These are phyloP conservation scores for Salix dunnii DNA, from an alignment of 345 rosid species.

Conservation along the genomic window DNA sequence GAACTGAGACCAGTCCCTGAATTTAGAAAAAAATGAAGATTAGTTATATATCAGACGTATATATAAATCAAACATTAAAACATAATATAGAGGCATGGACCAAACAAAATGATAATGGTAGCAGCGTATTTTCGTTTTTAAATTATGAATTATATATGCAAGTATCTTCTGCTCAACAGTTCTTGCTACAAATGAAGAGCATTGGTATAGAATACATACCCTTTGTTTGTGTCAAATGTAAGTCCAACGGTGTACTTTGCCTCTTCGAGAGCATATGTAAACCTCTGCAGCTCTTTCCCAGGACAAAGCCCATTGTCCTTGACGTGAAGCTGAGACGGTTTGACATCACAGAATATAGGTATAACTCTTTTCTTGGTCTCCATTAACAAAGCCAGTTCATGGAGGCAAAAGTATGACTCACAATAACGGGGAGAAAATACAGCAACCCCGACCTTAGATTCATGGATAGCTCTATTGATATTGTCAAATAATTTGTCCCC, in stretches of 20 bases:
- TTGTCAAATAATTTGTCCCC: conserved; percentile 60
- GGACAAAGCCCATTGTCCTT: conserved; percentile 36
- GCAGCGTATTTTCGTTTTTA: neutral
- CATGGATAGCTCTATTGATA: conserved; percentile 48
- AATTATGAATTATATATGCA: neutral
- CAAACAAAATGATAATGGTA: neutral
- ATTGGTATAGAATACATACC: conserved; percentile 32
- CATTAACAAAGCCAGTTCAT: conserved; percentile 68
- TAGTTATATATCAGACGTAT: neutral
- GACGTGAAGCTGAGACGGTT: conserved; percentile 67
- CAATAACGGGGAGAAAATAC: conserved; percentile 80
- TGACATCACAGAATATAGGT: conserved; percentile 76
- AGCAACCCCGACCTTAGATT: conserved; percentile 59
- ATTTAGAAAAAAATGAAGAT: neutral
- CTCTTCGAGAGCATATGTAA: conserved; percentile 53
- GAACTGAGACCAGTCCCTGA: conserved; percentile 85
- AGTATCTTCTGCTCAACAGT: neutral
- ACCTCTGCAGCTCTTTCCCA: conserved; percentile 37
- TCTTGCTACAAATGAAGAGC: neutral
- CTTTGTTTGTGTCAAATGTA: conserved; percentile 57
- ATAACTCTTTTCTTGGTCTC: conserved; percentile 62
- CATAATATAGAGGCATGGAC: neutral
- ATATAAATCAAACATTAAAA: neutral
- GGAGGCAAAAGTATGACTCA: conserved; percentile 72
- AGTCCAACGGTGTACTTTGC: conserved; percentile 82